Evolutionary conservation across 1,139 yeast species (phyloP).

Genomic region (Kodamaea ohmeri): DNA sequence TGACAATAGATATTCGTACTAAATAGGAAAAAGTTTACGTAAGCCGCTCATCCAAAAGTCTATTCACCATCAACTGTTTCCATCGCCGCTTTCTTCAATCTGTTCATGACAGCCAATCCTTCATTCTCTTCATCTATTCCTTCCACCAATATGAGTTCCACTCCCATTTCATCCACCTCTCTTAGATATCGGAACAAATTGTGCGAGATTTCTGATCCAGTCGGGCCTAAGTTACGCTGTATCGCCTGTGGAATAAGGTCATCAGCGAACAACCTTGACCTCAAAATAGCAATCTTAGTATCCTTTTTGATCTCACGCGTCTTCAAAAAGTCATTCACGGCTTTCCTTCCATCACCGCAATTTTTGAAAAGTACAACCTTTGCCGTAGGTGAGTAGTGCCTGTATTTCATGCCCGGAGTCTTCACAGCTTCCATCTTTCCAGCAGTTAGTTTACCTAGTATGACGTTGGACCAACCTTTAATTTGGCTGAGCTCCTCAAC

Average conservation of each 20-base stretch:
- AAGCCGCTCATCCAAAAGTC: not conserved
- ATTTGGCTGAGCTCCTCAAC: conserved; percentile 62
- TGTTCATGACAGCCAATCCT: conserved; percentile 92
- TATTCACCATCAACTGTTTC: conserved; percentile 31
- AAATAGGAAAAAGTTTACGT: not conserved
- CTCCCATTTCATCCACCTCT: conserved; percentile 63
- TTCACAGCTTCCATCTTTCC: conserved; percentile 68
- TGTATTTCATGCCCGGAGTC: conserved; percentile 97
- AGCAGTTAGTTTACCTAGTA: conserved; percentile 65
- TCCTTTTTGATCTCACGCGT: conserved; percentile 16
- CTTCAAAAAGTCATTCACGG: conserved; percentile 27
- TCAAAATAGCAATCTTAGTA: conserved; percentile 47
- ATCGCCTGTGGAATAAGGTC: conserved; percentile 23
- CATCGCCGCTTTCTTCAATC: conserved; percentile 82
- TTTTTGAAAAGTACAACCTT: conserved; percentile 67
- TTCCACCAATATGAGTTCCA: conserved; percentile 68
- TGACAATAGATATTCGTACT: not conserved
- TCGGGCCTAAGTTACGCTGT: conserved; percentile 51
- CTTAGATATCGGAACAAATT: conserved; percentile 71
- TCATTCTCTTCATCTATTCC: conserved; percentile 69
- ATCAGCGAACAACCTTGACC: conserved; percentile 34
- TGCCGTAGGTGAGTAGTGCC: conserved; percentile 91
- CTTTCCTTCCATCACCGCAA: conserved; percentile 43
- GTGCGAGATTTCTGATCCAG: conserved; percentile 65
- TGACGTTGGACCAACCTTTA: conserved; percentile 66